These are phyloP conservation scores for Drechslerella coelobrocha DNA, from an alignment of 2,329 filamentous ascomycete genomes.

Conservation along the genomic window DNA sequence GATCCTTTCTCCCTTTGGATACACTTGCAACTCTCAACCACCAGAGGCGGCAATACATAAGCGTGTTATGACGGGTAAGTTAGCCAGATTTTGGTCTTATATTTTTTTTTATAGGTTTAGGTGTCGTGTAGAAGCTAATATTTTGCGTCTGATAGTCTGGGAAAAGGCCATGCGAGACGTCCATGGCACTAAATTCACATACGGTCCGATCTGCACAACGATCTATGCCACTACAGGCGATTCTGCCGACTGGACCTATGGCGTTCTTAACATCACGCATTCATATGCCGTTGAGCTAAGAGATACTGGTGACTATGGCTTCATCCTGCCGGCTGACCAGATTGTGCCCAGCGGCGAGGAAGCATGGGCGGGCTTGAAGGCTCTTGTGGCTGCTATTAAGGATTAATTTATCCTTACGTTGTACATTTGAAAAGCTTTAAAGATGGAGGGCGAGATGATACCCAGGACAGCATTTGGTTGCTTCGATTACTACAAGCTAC, in stretches of 20 bases:
- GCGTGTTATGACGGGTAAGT: conserved; percentile 62
- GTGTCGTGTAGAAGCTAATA: background rate
- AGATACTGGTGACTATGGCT: conserved; percentile 62
- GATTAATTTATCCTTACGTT: conserved; percentile 44
- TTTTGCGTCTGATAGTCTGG: conserved; percentile 56
- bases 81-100: background rate
- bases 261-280: conserved; percentile 60
- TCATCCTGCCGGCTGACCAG: conserved; percentile 62
- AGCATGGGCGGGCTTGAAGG: conserved; percentile 60
- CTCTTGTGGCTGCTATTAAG: conserved; percentile 58
- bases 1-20: conserved; percentile 38
- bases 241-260: conserved; percentile 61
- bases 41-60: conserved; percentile 30
- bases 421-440: too few relatives aligned
- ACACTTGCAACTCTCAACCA: conserved; percentile 28
- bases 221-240: conserved; percentile 67
- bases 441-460: conserved; percentile 12
- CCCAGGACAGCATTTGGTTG: conserved; percentile 15
- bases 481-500: conserved; percentile 14
- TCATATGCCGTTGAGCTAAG: conserved; percentile 63
- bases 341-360: conserved; percentile 62
- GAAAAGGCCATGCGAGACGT: conserved; percentile 65
- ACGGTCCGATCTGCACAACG: conserved; percentile 65
- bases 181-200: conserved; percentile 60
- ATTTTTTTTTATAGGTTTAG: background rate